phyloP scores from a whole-genome alignment of 192 early-diverging fungal genomes.

The Coemansia sp. region DNA sequence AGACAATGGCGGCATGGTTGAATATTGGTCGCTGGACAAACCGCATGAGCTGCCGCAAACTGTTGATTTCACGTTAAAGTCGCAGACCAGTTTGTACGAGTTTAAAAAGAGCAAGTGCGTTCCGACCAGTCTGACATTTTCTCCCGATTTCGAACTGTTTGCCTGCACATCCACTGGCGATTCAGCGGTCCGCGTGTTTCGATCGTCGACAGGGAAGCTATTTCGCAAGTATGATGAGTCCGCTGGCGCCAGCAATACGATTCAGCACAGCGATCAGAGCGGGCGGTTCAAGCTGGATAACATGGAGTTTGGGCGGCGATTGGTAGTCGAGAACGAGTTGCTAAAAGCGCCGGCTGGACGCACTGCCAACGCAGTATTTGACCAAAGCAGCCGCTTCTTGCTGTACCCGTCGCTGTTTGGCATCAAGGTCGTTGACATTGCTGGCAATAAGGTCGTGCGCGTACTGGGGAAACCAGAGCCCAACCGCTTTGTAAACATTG shows the following conservation, averaged over 20 bases:
- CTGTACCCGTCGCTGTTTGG: constrained; percentile 92
- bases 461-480: constrained; percentile 91
- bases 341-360: constrained; percentile 65
- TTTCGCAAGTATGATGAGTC: constrained; percentile 90
- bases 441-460: constrained; percentile 76
- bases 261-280: constrained; percentile 44
- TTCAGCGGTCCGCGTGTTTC: constrained; percentile 81
- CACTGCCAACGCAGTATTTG: constrained; percentile 81
- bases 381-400: constrained; percentile 82
- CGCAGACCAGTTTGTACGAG: constrained; percentile 93
- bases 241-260: constrained; percentile 59
- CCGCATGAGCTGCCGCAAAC: constrained; percentile 59
- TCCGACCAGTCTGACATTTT: constrained; percentile 79
- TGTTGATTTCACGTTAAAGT: constrained; percentile 78
- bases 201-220: constrained; percentile 78
- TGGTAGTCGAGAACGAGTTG: constrained; percentile 85
- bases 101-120: constrained; percentile 84
- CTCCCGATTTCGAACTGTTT: constrained; percentile 76
- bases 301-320: constrained; percentile 96
- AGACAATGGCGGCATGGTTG: constrained; percentile 84
- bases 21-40: constrained; percentile 86
- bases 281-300: constrained; percentile 79
- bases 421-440: constrained; percentile 89
- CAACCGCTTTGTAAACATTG: constrained; percentile 83
- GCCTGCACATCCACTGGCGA: constrained; percentile 83